Percentiles rank a stretch among this genome's conserved stretches.
Conservation (phyloP, 306 rosid species). For the Argentina anserina region DNA sequence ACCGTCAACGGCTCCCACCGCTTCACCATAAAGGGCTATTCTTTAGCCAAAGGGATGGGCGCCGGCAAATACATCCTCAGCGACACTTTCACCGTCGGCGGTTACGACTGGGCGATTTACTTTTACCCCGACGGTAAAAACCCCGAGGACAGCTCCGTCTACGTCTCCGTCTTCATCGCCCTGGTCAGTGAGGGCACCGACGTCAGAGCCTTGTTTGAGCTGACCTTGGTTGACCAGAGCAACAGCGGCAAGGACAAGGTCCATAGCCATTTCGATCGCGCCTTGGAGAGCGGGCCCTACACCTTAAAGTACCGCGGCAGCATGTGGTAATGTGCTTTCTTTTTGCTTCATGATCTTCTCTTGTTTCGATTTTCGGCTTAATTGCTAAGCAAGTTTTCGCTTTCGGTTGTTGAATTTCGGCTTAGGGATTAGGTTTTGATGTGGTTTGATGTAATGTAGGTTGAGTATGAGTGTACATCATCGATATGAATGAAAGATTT, state of each 20-base stretch:
- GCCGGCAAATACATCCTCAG: conserved; percentile 76
- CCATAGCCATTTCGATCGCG: conserved; percentile 90
- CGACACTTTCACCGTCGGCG: conserved; percentile 79
- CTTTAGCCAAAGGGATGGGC: conserved; percentile 94
- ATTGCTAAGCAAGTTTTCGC: not conserved
- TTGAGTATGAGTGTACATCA: not conserved
- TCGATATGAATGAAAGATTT: not conserved
- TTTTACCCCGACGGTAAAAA: conserved; percentile 93
- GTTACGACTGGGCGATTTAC: conserved; percentile 91
- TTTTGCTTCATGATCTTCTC: no score
- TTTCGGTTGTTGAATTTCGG: not conserved
- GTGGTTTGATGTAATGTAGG: not conserved
- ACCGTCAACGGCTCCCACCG: conserved; percentile 81
- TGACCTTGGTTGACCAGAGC: conserved; percentile 72
- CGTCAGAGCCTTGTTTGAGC: conserved; percentile 80
- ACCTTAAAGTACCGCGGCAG: conserved; percentile 88
- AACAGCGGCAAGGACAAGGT: conserved; percentile 71
- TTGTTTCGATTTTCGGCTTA: not conserved
- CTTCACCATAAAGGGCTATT: conserved; percentile 73
- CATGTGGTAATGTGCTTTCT: conserved; percentile 66
- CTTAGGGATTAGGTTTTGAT: conserved; percentile 7
- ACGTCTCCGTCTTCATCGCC: conserved; percentile 85
- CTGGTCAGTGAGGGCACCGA: conserved; percentile 83
- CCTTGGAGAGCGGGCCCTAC: conserved; percentile 88
- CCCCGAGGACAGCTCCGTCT: conserved; percentile 70